phyloP scores from a whole-genome alignment of 768 basidiomycete species.

The Suillus plorans region DNA sequence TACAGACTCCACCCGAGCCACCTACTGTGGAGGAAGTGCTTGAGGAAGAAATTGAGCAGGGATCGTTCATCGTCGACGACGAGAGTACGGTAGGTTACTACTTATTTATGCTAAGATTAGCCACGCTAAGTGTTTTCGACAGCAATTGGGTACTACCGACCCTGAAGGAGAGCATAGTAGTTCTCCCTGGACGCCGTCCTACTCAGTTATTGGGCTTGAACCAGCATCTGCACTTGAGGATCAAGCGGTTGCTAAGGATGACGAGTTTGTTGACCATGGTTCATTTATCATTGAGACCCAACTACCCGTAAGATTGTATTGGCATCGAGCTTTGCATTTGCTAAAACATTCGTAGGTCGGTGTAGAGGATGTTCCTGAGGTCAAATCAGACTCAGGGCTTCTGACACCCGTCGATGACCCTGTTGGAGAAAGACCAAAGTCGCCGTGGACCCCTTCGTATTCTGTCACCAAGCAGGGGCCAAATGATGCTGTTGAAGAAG shows the following conservation, averaged over 20 bases:
- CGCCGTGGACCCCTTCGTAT: slow-evolving; percentile 37
- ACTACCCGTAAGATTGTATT: not conserved
- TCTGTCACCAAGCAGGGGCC: slow-evolving; percentile 35
- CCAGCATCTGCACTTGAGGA: not conserved
- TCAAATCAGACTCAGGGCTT: not conserved
- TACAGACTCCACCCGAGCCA: not conserved
- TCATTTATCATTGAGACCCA: slow-evolving; percentile 10
- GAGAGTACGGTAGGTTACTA: slow-evolving; percentile 4
- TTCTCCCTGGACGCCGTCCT: slow-evolving; percentile 36
- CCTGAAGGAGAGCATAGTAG: slow-evolving; percentile 14
- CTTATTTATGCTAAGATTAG: not conserved
- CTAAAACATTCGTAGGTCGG: not conserved
- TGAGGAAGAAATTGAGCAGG: slow-evolving; percentile 12
- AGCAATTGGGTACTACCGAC: not conserved
- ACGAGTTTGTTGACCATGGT: slow-evolving; percentile 16
- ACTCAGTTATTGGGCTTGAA: slow-evolving; percentile 28
- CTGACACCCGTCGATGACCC: slow-evolving; percentile 5
- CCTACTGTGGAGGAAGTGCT: not conserved
- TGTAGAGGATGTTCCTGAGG: not conserved
- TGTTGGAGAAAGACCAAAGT: slow-evolving; percentile 26
- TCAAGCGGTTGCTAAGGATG: slow-evolving; percentile 1
- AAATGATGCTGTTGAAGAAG: slow-evolving; percentile 10
- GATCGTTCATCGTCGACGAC: slow-evolving; percentile 9
- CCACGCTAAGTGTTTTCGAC: not conserved
- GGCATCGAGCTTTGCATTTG: not conserved